Percentiles rank a stretch among this genome's conserved stretches.
Conservation (phyloP, 2,329 filamentous ascomycete species). For the Phaeosphaeria sp. region DNA sequence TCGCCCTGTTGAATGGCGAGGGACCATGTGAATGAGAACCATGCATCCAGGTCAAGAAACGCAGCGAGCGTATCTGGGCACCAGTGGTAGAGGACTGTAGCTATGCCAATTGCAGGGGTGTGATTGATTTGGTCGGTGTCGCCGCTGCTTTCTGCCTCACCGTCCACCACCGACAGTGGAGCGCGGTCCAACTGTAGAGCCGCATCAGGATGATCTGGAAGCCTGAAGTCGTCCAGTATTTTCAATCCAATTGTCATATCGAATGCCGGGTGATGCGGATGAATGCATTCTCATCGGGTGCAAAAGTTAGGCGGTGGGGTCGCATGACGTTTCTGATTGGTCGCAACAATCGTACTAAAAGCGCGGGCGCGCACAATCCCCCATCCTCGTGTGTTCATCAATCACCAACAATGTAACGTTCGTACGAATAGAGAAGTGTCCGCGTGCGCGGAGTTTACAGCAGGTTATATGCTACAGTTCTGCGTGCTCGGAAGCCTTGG, state of each 20-base stretch:
- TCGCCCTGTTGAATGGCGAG: constrained; percentile 11
- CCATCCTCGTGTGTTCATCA: background rate
- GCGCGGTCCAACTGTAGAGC: constrained; percentile 10
- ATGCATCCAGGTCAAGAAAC: constrained; percentile 30
- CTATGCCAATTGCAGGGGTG: constrained; percentile 19
- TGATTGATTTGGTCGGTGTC: constrained; percentile 2
- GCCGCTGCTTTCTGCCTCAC: background rate
- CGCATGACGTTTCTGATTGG: background rate
- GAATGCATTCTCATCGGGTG: background rate
- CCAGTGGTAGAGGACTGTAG: constrained; percentile 29
- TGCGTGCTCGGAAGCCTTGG: background rate
- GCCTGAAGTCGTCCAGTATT: constrained; percentile 11
- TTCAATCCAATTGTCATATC: background rate
- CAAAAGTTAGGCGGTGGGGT: background rate
- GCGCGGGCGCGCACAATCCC: background rate
- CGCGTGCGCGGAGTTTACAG: background rate
- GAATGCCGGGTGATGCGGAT: background rate
- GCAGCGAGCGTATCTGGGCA: constrained; percentile 21
- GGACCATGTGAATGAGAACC: constrained; percentile 32
- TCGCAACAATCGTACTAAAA: background rate
- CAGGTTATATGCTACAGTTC: background rate
- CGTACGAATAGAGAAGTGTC: background rate
- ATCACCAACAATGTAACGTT: too few relatives aligned
- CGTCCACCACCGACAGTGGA: constrained; percentile 15
- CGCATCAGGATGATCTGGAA: constrained; percentile 19